Conservation (phyloP, 1,139 yeast genomes). For the Kodamaea plutei region DNA sequence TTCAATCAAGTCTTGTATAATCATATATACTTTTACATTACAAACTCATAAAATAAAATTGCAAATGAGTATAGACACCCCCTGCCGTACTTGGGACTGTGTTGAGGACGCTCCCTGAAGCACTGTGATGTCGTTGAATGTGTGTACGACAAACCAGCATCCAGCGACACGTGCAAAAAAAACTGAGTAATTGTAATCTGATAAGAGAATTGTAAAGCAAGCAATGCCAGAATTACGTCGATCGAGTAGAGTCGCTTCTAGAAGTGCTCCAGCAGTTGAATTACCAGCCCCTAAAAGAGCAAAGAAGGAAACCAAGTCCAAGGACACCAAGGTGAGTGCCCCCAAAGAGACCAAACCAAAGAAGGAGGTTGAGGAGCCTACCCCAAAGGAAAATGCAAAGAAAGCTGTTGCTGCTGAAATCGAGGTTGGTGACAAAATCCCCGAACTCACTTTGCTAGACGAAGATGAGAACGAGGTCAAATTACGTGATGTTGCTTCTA, state of each 20-base stretch:
- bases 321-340: conserved; percentile 4
- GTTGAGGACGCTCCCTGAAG: no score
- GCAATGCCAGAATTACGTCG: conserved; percentile 52
- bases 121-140: no score
- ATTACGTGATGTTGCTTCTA: conserved; percentile 43
- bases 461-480: conserved; percentile 64
- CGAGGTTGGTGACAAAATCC: conserved; percentile 66
- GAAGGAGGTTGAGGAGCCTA: conserved; percentile 16
- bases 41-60: no score
- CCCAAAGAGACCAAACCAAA: conserved; percentile 14
- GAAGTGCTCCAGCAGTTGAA: conserved; percentile 11
- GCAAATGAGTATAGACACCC: no score
- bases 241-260: conserved; percentile 41
- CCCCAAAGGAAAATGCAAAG: conserved; percentile 10
- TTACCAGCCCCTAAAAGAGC: conserved; percentile 15
- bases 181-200: neutral
- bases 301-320: conserved; percentile 3
- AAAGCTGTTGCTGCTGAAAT: conserved; percentile 24
- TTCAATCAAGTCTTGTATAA: no score
- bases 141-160: no score
- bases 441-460: conserved; percentile 57
- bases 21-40: no score
- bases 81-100: no score
- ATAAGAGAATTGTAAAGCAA: no score
- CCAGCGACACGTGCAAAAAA: conserved; percentile 1